Evolutionary conservation across 163 green algal genomes (phyloP).

Genomic region (Scenedesmus sp.): DNA sequence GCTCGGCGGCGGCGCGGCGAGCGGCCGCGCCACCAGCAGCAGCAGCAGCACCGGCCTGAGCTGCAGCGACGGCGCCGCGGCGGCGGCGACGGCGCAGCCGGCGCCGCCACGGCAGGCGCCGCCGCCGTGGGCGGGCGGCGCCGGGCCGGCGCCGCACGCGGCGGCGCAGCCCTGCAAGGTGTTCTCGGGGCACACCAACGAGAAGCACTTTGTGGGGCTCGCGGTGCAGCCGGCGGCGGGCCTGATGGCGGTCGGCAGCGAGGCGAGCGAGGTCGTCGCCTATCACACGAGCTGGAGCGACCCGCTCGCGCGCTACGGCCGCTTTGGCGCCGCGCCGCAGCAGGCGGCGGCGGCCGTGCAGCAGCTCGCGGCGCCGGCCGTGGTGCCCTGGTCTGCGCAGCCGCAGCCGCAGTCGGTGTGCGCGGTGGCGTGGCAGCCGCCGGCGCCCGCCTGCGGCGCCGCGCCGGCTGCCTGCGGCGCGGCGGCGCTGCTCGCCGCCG

Average conservation of each 20-base stretch:
- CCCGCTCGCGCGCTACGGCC: conserved; percentile 5
- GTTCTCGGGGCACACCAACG: conserved; percentile 80
- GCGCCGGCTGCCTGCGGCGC: not conserved
- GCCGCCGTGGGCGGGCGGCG: no score
- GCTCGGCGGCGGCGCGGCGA: not conserved
- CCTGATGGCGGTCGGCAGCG: conserved; percentile 73
- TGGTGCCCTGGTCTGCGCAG: not conserved
- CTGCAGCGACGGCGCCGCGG: not conserved
- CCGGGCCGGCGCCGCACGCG: conserved; percentile 3
- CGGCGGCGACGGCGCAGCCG: not conserved
- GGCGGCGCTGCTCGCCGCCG: conserved; percentile 31
- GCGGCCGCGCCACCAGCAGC: conserved; percentile 9
- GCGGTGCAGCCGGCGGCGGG: conserved; percentile 47
- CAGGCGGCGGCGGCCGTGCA: conserved; percentile 3
- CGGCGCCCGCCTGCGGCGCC: not conserved
- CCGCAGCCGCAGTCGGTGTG: conserved; percentile 31
- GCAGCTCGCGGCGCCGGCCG: conserved; percentile 19
- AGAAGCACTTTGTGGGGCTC: conserved; percentile 90
- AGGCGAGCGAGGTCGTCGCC: conserved; percentile 70
- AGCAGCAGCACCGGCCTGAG: not conserved
- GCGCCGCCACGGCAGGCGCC: no score
- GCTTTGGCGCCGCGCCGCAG: not conserved
- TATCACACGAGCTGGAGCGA: conserved; percentile 59
- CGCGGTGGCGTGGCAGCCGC: conserved; percentile 40
- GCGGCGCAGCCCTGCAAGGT: conserved; percentile 30